A percentile compares a stretch with the other conserved stretches of the same genome.
Conservation (phyloP, 306 rosid genomes). For the Sophora flavescens region DNA sequence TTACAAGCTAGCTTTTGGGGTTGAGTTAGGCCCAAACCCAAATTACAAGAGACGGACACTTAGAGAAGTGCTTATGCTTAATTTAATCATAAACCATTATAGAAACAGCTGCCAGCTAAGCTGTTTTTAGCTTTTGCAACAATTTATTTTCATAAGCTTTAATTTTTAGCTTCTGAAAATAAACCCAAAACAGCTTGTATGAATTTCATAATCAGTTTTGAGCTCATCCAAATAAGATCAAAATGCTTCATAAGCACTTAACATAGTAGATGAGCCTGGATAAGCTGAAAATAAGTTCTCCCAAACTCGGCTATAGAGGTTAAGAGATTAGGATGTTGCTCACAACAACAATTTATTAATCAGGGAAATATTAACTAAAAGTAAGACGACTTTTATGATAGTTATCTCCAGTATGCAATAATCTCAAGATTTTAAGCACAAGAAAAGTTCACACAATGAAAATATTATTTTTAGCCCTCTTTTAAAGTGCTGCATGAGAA, state of each 20-base stretch:
- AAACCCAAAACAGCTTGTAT: too few relatives aligned
- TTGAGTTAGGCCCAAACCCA: too few relatives aligned
- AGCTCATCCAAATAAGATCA: too few relatives aligned
- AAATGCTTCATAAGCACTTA: not conserved
- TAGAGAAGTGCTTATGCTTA: too few relatives aligned
- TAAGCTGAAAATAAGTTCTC: not conserved
- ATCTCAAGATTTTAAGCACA: slow-evolving; percentile 2
- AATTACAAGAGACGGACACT: too few relatives aligned
- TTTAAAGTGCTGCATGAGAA: not conserved
- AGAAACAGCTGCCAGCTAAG: too few relatives aligned
- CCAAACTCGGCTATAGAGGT: not conserved
- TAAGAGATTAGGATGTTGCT: not conserved
- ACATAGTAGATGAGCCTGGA: not conserved
- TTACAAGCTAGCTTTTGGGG: too few relatives aligned
- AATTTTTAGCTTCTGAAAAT: too few relatives aligned
- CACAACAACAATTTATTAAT: not conserved
- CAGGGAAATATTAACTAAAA: slow-evolving; percentile 14
- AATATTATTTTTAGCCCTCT: not conserved
- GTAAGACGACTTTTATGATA: not conserved
- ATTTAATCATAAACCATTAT: too few relatives aligned
- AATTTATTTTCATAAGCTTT: too few relatives aligned
- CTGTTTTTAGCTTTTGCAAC: too few relatives aligned
- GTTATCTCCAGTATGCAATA: not conserved
- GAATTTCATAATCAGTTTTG: too few relatives aligned
- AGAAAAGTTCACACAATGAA: not conserved